Base-by-base conservation (phyloP, 2,329 filamentous ascomycete genomes). In the Exophiala sp. region DNA sequence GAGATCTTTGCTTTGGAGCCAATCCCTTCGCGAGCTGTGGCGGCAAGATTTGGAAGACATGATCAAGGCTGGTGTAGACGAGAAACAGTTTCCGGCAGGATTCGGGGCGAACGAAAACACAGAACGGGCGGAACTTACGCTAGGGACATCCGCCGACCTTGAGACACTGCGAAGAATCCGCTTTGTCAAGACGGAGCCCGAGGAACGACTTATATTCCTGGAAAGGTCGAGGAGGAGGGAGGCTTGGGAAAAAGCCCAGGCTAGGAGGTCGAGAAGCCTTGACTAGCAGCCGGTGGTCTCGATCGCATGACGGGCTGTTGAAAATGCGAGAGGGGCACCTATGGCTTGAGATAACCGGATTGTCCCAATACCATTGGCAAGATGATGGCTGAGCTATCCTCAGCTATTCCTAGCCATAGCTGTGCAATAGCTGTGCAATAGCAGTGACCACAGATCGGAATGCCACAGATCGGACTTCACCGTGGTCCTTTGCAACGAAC, bases 1-100 rank as follows among this genome's bases (percentile, higher is more conserved):
- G 9, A 57, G 61, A 5, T 29, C 23, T 18, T 34, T 58, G 34
- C 42, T 56, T 22, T 53, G 53, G 50, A 57, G 47, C 23, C 34
- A 44, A 22, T 34, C 32, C 18, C 51, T 56, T 14, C 55, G 55
- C 7, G 24, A 27, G 27, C 14, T 34, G 21, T 29, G 47, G 19
- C 45, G 24, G 27, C 32, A 24, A 14, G 38, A 54, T 16, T 14
- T 53, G 6, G 43, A 43, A n/a, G 39, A 23, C 34, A 19, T 32
- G 16, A 22, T 34, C 2, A 46, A 24, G 34, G 11, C 41, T 14
- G n/a, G 42, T 29, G 18, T 32, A 16, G 24, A 41, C 7, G 34
- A 48, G 41, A 37, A 48, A 30, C 11, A 23, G 22, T 16, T 46
- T 8, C 10, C 19, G 14, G 35, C 37, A 29, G 24, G 30, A 14